Evolutionary conservation across 345 rosid species (phyloP), one percentile per base, ranked within the genome.

Genomic region (Abelmoschus esculentus): DNA sequence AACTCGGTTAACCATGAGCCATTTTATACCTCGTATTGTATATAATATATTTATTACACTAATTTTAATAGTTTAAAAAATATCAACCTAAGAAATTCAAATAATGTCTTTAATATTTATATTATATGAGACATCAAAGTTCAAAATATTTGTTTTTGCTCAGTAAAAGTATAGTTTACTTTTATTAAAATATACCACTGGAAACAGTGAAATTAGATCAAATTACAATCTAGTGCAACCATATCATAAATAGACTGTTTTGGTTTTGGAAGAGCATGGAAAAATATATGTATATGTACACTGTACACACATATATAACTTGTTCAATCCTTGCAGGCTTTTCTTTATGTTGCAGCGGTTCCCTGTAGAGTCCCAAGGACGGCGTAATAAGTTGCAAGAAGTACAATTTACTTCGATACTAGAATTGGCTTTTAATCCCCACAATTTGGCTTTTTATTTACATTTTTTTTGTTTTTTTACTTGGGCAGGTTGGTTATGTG

Each of bases 311-410:
- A 0, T 54, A 2, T 54, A 54, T 17, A 31, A 67, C 53, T 28
- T 60, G 10, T 66, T 56, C 34, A 34, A 22, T 77, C 72, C 50
- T 85, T 57, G 75, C 83, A 93, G 98, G 84, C 87, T 93, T 56
- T 93, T 93, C 81, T 68, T 93, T 70, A 93, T 93, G 97, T 77
- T 93, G 83, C 91, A 82, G 83, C 91, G 89, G 6, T 93, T 93
- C 76, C 98, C 98, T 72, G 91, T 93, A 17, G 98, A 93, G 85
- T 90, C 97, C 68, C 89, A 87, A 82, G 97, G 98, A 31, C 78
- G 96, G 44, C 86, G 89, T 61, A 93, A 93, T 84, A 93, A 93
- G 80, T 80, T 90, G 72, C 97, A 90, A 69, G 98, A 93, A 90
- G 98, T 93, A 61, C 42, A 62, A 47, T 61, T 64, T 73, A 74